phyloP scores from a whole-genome alignment of 441 rosid genomes.

The Sinapis alba region DNA sequence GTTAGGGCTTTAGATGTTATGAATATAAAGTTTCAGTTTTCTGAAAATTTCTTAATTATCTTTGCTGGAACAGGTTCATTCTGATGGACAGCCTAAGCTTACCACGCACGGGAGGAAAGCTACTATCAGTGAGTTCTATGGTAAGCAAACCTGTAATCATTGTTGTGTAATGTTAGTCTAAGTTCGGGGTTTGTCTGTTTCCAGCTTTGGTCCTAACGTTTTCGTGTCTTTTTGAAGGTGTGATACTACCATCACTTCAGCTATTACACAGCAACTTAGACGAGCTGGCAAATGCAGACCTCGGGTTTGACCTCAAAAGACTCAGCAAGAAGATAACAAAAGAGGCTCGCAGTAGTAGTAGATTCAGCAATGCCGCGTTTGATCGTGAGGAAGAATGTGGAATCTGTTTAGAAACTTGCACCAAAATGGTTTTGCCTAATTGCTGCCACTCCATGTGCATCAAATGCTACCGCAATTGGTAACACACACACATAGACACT shows the following conservation, averaged over 20 bases:
- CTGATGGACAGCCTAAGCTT: constrained; percentile 64
- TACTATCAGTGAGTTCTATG: constrained; percentile 86
- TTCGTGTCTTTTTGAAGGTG: constrained; percentile 51
- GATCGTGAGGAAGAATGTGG: constrained; percentile 98
- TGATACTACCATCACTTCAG: constrained; percentile 89
- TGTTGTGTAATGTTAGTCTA: neutral
- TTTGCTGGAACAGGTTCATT: constrained; percentile 45
- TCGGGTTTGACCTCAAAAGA: constrained; percentile 43
- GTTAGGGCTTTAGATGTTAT: constrained; percentile 5
- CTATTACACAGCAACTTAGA: constrained; percentile 67
- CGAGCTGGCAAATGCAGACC: constrained; percentile 49
- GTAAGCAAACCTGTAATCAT: constrained; percentile 45
- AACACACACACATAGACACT: constrained; percentile 24
- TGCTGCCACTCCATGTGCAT: constrained; percentile 99
- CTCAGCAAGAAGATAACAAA: constrained; percentile 49
- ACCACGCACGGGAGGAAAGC: constrained; percentile 85
- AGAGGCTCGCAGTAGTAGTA: constrained; percentile 49
- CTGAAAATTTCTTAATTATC: neutral
- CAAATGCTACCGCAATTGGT: constrained; percentile 98
- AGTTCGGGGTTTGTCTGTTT: neutral
- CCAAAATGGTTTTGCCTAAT: constrained; percentile 90
- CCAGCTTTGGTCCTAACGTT: neutral
- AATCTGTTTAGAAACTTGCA: constrained; percentile 94
- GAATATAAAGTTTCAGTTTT: neutral
- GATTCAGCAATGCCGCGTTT: constrained; percentile 51